phyloP scores from a whole-genome alignment of 2,329 filamentous ascomycete genomes.

The Colletotrichum scovillei region DNA sequence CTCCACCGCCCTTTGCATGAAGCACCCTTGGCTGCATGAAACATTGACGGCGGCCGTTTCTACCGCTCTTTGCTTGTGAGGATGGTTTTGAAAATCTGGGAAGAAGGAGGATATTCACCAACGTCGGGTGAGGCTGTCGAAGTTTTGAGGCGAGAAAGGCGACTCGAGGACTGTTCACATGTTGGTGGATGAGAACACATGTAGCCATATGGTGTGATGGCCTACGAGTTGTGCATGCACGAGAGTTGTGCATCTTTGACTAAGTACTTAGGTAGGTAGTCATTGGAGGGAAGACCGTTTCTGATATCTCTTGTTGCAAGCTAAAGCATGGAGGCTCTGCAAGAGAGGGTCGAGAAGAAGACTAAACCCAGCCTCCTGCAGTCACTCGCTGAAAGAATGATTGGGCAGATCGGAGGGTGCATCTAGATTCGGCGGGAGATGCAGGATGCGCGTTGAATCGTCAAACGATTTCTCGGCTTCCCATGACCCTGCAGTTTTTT shows the following conservation, averaged over 20 bases:
- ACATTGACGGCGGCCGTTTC: slow-evolving; percentile 26
- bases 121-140: background rate
- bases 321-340: background rate
- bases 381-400: background rate
- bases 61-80: slow-evolving; percentile 14
- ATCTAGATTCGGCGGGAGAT: background rate
- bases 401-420: background rate
- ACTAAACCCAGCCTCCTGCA: background rate
- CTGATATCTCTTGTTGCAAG: background rate
- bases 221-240: background rate
- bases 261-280: background rate
- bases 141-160: too few species aligned
- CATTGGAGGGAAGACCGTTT: background rate
- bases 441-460: background rate
- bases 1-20: slow-evolving; percentile 27
- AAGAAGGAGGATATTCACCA: background rate
- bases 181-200: background rate
- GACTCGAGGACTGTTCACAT: background rate
- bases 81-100: background rate
- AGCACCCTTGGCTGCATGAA: slow-evolving; percentile 30
- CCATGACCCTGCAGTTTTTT: background rate
- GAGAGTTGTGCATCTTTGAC: background rate
- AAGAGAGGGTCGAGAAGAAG: background rate
- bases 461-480: background rate
- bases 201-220: background rate